These are phyloP conservation scores for Pleurozium schreberi DNA, from an alignment of 225 moss, liverwort and hornwort genomes.

Conservation along the genomic window DNA sequence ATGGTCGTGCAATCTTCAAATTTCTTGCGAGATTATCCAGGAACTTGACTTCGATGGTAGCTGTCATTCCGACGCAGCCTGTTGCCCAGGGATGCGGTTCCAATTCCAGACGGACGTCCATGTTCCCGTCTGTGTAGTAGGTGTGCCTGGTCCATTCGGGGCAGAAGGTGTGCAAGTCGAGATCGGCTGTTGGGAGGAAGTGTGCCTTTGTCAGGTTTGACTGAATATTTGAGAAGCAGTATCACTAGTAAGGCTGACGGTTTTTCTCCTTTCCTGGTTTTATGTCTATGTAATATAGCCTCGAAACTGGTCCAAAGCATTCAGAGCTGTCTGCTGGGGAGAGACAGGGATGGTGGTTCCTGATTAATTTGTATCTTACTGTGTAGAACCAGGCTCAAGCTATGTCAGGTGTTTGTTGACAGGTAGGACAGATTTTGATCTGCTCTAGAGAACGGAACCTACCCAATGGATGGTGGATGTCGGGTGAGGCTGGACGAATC, in stretches of 20 bases:
- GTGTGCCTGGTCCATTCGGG: neutral
- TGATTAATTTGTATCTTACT: constrained; percentile 26
- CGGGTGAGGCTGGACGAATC: constrained; percentile 10
- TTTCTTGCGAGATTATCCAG: constrained; percentile 1
- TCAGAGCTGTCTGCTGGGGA: constrained; percentile 4
- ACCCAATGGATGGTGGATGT: constrained; percentile 9
- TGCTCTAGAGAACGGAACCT: constrained; percentile 8
- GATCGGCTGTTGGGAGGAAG: neutral
- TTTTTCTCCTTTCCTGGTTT: neutral
- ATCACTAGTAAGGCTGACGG: neutral
- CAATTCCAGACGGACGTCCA: neutral
- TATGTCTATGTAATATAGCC: neutral
- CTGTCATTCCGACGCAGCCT: neutral
- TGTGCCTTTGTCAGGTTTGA: constrained; percentile 6
- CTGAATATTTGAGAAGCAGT: constrained; percentile 4
- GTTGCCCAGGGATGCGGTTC: neutral
- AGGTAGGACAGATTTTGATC: constrained; percentile 18
- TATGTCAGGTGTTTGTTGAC: constrained; percentile 20
- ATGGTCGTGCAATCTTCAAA: constrained; percentile 8
- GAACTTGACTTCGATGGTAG: neutral
- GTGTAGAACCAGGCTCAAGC: constrained; percentile 34
- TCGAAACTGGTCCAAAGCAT: neutral
- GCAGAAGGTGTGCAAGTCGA: constrained; percentile 13
- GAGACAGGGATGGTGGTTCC: constrained; percentile 2
- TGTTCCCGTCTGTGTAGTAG: neutral